phyloP scores from a whole-genome alignment of 2,329 filamentous ascomycete species.

The Calonectria henricotiae region DNA sequence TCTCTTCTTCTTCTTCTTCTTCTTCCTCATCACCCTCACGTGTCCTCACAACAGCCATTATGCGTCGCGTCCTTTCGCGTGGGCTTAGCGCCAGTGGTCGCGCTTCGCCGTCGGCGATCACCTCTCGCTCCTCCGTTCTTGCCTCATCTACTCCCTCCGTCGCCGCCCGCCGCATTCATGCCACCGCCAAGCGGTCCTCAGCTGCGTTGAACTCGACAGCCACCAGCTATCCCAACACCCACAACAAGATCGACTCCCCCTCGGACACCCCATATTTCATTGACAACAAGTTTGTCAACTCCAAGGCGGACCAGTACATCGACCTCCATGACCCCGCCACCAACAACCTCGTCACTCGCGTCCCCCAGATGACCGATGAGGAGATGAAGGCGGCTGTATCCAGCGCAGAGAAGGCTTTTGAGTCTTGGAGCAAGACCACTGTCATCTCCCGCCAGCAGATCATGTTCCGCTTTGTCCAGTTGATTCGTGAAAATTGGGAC shows the following conservation, averaged over 20 bases:
- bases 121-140: conserved; percentile 53
- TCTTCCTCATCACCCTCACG: too few relatives aligned
- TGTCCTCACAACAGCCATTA: conserved; percentile 45
- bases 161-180: conserved; percentile 71
- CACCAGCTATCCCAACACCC: conserved; percentile 78
- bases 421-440: conserved; percentile 80
- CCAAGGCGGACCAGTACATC: conserved; percentile 80
- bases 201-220: conserved; percentile 70
- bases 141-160: conserved; percentile 53
- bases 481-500: conserved; percentile 90
- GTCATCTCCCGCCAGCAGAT: conserved; percentile 84
- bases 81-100: conserved; percentile 58
- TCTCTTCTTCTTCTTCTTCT: conserved; percentile 5
- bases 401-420: conserved; percentile 83
- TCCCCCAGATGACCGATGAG: conserved; percentile 85
- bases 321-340: conserved; percentile 88
- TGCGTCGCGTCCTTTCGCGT: conserved; percentile 66
- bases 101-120: conserved; percentile 48
- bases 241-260: conserved; percentile 79
- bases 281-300: conserved; percentile 83
- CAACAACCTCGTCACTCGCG: conserved; percentile 87
- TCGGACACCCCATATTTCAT: conserved; percentile 86
- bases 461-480: conserved; percentile 87
- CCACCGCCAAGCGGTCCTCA: conserved; percentile 69
- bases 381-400: conserved; percentile 84